Percentiles rank a stretch among this genome's conserved stretches.
Conservation (phyloP, 257 asterid genomes). For the Solanum ossicruentum region DNA sequence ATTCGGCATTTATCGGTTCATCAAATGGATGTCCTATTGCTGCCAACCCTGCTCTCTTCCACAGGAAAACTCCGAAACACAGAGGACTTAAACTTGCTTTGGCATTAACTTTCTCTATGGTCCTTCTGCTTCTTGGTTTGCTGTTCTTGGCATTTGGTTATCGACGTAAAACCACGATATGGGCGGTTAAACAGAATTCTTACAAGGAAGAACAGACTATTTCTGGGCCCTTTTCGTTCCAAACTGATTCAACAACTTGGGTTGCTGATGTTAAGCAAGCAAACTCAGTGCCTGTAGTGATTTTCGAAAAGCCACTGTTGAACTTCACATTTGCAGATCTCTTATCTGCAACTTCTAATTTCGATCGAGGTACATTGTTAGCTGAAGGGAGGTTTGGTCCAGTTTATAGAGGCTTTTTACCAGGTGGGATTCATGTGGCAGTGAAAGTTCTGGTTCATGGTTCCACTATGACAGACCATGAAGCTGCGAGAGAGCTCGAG, state of each 20-base stretch:
- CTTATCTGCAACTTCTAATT: slow-evolving; percentile 12
- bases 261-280: slow-evolving; percentile 20
- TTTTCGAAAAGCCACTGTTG: slow-evolving; percentile 19
- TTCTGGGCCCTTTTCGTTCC: slow-evolving; percentile 16
- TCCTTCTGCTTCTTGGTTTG: slow-evolving; percentile 59
- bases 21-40: slow-evolving; percentile 80
- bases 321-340: slow-evolving; percentile 17
- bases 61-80: slow-evolving; percentile 27
- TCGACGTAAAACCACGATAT: slow-evolving; percentile 20
- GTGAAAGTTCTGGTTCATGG: slow-evolving; percentile 19
- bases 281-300: slow-evolving; percentile 6
- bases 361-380: slow-evolving; percentile 13
- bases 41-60: slow-evolving; percentile 59
- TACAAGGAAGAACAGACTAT: slow-evolving; percentile 12
- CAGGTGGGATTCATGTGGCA: slow-evolving; percentile 17
- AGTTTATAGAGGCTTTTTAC: slow-evolving; percentile 13
- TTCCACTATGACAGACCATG: slow-evolving; percentile 17
- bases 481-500: slow-evolving; percentile 19
- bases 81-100: slow-evolving; percentile 62
- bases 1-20: slow-evolving; percentile 52
- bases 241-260: slow-evolving; percentile 23
- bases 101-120: slow-evolving; percentile 58
- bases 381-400: slow-evolving; percentile 23
- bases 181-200: slow-evolving; percentile 11
- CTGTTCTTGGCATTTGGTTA: slow-evolving; percentile 70